phyloP scores from a whole-genome alignment of 73 alveolate species.

The Vitrella brassicaformis region DNA sequence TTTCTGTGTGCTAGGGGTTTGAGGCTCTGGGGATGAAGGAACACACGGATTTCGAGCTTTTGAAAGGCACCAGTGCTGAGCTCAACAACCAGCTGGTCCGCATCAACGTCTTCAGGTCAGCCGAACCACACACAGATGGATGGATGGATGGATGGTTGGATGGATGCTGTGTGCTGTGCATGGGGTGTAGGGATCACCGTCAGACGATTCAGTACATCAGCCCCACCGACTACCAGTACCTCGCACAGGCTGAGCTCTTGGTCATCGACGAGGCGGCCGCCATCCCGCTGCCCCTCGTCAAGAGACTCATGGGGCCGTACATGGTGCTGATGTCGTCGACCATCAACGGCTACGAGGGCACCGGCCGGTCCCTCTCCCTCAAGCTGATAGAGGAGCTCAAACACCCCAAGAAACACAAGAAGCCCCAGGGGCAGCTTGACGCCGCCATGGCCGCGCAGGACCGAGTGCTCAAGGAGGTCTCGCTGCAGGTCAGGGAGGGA shows the following conservation, averaged over 20 bases:
- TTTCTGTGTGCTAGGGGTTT: too few relatives aligned
- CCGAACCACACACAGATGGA: too few relatives aligned
- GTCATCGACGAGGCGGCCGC: slow-evolving; percentile 99
- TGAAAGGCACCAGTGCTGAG: slow-evolving; percentile 77
- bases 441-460: too few relatives aligned
- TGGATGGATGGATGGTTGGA: too few relatives aligned
- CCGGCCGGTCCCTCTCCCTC: slow-evolving; percentile 84
- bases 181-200: slow-evolving; percentile 13
- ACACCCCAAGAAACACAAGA: slow-evolving; percentile 36
- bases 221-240: slow-evolving; percentile 31
- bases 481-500: slow-evolving; percentile 1
- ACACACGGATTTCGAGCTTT: slow-evolving; percentile 74
- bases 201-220: slow-evolving; percentile 34
- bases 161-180: too few relatives aligned
- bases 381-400: slow-evolving; percentile 64
- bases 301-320: slow-evolving; percentile 81
- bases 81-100: slow-evolving; percentile 42
- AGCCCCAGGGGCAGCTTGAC: too few relatives aligned
- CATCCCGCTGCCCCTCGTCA: slow-evolving; percentile 87
- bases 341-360: slow-evolving; percentile 97
- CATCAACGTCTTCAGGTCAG: slow-evolving; percentile 22
- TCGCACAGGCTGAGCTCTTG: slow-evolving; percentile 81
- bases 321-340: slow-evolving; percentile 91
- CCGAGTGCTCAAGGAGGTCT: slow-evolving; percentile 61
- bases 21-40: slow-evolving; percentile 84